phyloP scores from a whole-genome alignment of 208 protist species.

The Trypanosoma melophagium region DNA sequence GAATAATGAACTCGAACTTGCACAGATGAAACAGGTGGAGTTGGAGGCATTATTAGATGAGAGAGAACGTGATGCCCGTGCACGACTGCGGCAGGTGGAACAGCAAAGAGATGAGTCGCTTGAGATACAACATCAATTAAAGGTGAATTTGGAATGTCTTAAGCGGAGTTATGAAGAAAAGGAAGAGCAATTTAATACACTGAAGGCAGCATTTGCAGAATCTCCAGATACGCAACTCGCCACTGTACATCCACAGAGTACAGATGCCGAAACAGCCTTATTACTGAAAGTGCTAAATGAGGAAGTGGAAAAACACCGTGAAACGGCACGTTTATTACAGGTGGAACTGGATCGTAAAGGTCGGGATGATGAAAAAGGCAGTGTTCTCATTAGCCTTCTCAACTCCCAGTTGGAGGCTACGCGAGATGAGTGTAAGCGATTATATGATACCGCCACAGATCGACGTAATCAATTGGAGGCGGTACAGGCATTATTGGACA shows the following conservation, averaged over 20 bases:
- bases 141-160: constrained; percentile 31
- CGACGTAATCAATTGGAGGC: constrained; percentile 45
- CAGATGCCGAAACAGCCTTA: constrained; percentile 69
- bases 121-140: constrained; percentile 13
- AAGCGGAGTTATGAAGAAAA: constrained; percentile 27
- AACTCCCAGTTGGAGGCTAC: constrained; percentile 84
- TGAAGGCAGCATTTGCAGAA: constrained; percentile 24
- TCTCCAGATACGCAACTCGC: constrained; percentile 3
- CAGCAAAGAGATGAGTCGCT: constrained; percentile 32
- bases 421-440: constrained; percentile 75
- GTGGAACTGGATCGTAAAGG: constrained; percentile 55
- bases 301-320: constrained; percentile 77
- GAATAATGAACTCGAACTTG: constrained; percentile 71
- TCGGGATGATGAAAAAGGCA: constrained; percentile 83
- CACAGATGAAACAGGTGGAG: constrained; percentile 55
- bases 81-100: constrained; percentile 31
- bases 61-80: constrained; percentile 31
- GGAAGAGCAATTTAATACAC: constrained; percentile 29
- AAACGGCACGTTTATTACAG: constrained; percentile 54
- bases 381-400: constrained; percentile 75
- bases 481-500: constrained; percentile 47
- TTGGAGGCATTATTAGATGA: constrained; percentile 28
- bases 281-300: constrained; percentile 79
- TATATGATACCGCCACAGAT: constrained; percentile 53
- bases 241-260: constrained; percentile 27